phyloP scores from a whole-genome alignment of 345 rosid genomes.

The Melaleuca alternifolia region DNA sequence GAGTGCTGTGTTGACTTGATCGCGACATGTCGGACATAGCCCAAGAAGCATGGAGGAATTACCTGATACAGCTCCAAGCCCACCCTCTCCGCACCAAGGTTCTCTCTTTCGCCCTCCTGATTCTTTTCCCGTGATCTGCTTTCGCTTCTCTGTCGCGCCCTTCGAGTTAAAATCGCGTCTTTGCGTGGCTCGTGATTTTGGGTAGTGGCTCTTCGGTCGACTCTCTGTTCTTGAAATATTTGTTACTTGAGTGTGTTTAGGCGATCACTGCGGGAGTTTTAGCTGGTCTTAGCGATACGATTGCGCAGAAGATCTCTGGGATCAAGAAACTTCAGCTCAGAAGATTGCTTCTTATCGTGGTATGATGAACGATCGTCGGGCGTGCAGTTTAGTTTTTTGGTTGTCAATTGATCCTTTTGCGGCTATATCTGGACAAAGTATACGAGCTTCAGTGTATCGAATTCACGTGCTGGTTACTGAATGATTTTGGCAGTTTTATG shows the following conservation, averaged over 20 bases:
- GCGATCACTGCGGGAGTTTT: slow-evolving; percentile 76
- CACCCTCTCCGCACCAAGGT: slow-evolving; percentile 89
- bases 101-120: neutral
- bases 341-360: slow-evolving; percentile 66
- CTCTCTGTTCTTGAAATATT: neutral
- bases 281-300: slow-evolving; percentile 65
- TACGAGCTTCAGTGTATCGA: neutral
- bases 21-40: slow-evolving; percentile 54
- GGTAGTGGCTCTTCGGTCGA: neutral
- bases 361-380: slow-evolving; percentile 9
- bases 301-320: slow-evolving; percentile 90
- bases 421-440: neutral
- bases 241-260: slow-evolving; percentile 18
- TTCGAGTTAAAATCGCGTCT: neutral
- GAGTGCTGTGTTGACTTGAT: neutral
- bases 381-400: neutral
- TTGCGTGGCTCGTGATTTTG: neutral
- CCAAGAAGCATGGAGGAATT: slow-evolving; percentile 82
- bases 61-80: slow-evolving; percentile 76
- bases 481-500: slow-evolving; percentile 35
- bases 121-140: neutral
- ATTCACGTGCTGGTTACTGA: neutral
- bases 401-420: neutral
- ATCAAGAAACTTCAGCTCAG: slow-evolving; percentile 54
- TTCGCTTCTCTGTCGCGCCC: neutral